These are phyloP conservation scores for Lavandula angustifolia DNA, from an alignment of 257 asterid species.

Conservation along the genomic window DNA sequence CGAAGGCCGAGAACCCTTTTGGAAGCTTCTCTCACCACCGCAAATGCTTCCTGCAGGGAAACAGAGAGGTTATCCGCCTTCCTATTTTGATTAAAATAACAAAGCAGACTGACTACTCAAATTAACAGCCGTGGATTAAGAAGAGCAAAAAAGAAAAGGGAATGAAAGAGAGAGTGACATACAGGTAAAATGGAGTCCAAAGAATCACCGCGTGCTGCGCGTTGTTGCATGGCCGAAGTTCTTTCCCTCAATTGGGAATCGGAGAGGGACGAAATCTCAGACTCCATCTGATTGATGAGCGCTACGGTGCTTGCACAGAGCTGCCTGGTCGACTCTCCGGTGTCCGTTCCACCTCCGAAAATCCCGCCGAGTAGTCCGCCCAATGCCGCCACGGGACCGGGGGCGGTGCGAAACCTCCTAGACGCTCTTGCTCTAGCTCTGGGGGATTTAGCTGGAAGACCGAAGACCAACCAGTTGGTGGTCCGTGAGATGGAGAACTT, in stretches of 20 bases:
- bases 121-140: too few relatives aligned
- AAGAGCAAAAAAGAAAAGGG: background rate
- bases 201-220: conserved; percentile 66
- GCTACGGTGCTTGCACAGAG: conserved; percentile 56
- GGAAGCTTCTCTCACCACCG: conserved; percentile 95
- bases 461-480: conserved; percentile 23
- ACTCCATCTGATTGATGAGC: conserved; percentile 69
- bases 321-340: conserved; percentile 83
- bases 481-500: conserved; percentile 29
- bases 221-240: conserved; percentile 66
- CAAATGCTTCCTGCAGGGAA: conserved; percentile 86
- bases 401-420: conserved; percentile 27
- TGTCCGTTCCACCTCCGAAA: conserved; percentile 62
- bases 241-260: conserved; percentile 76
- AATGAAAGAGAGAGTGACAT: conserved; percentile 29
- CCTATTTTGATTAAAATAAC: background rate
- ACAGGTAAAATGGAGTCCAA: conserved; percentile 90
- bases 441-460: conserved; percentile 19
- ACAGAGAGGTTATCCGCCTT: background rate
- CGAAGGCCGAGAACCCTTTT: conserved; percentile 97
- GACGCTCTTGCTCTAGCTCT: conserved; percentile 18
- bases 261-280: conserved; percentile 68
- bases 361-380: conserved; percentile 92
- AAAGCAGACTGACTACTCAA: too few relatives aligned
- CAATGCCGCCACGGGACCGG: conserved; percentile 53